phyloP scores from a whole-genome alignment of 108 stramenopile genomes.

The Nitzschia palea region DNA sequence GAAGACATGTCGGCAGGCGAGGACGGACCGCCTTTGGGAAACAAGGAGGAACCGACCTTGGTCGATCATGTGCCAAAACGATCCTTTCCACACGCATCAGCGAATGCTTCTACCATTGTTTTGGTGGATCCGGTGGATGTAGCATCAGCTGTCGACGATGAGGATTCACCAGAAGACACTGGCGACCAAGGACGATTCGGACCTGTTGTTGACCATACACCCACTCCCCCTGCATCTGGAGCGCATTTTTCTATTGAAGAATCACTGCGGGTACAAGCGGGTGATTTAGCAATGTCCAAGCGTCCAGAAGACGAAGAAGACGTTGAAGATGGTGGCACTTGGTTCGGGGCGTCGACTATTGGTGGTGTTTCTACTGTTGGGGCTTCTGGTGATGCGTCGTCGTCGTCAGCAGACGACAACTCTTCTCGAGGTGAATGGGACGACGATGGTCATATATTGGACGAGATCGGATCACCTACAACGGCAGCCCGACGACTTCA shows the following conservation, averaged over 20 bases:
- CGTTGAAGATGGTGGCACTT: slow-evolving; percentile 20
- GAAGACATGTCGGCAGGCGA: slow-evolving; percentile 19
- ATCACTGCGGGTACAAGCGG: slow-evolving; percentile 20
- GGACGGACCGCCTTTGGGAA: neutral
- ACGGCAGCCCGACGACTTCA: neutral
- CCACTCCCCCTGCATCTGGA: slow-evolving; percentile 9
- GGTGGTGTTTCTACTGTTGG: slow-evolving; percentile 28
- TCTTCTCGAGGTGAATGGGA: slow-evolving; percentile 29
- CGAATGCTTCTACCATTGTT: slow-evolving; percentile 29
- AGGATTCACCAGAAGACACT: slow-evolving; percentile 12
- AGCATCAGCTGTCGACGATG: slow-evolving; percentile 19
- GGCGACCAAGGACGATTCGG: slow-evolving; percentile 18
- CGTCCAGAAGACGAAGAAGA: slow-evolving; percentile 7
- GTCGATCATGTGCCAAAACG: slow-evolving; percentile 30
- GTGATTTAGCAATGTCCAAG: neutral
- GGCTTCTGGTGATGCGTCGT: slow-evolving; percentile 15
- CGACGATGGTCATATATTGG: slow-evolving; percentile 24
- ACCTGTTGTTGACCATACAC: slow-evolving; percentile 47
- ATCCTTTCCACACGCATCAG: neutral
- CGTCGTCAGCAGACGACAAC: slow-evolving; percentile 1
- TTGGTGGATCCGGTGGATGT: slow-evolving; percentile 26
- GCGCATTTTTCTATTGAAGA: slow-evolving; percentile 7
- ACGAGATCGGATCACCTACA: slow-evolving; percentile 16
- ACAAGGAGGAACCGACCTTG: slow-evolving; percentile 8
- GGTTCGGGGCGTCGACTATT: slow-evolving; percentile 36